Conservation (phyloP, 768 basidiomycete genomes). For the Galerina sulciceps region DNA sequence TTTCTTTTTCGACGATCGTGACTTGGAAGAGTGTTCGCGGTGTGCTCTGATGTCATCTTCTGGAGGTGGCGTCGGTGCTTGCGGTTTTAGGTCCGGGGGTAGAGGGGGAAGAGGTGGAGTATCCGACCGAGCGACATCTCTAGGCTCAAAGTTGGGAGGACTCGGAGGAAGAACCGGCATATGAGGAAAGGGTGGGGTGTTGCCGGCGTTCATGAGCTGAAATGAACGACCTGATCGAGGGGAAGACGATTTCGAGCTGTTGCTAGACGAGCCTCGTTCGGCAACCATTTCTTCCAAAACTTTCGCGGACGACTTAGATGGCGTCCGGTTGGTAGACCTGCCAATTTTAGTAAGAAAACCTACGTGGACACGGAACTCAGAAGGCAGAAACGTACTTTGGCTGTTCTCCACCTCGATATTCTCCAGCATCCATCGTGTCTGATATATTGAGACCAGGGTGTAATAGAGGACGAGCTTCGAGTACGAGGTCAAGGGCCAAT, state of each 20-base stretch:
- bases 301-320: conserved; percentile 14
- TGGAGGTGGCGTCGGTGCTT: not conserved
- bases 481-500: too few species aligned
- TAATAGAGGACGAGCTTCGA: too few species aligned
- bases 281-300: conserved; percentile 17
- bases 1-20: conserved; percentile 4
- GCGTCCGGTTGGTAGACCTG: conserved; percentile 2
- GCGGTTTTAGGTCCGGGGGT: not conserved
- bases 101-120: not conserved
- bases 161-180: not conserved
- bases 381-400: not conserved
- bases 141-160: not conserved
- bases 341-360: not conserved
- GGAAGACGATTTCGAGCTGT: not conserved
- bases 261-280: not conserved
- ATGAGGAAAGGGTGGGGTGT: not conserved
- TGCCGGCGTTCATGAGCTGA: not conserved
- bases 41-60: conserved; percentile 9
- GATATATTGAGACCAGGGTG: too few species aligned
- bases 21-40: not conserved
- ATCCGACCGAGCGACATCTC: not conserved
- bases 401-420: not conserved
- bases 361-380: not conserved
- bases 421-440: too few species aligned
- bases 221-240: not conserved